Base-by-base conservation (phyloP, 345 rosid species). In the Erysimum cheiranthoides region DNA sequence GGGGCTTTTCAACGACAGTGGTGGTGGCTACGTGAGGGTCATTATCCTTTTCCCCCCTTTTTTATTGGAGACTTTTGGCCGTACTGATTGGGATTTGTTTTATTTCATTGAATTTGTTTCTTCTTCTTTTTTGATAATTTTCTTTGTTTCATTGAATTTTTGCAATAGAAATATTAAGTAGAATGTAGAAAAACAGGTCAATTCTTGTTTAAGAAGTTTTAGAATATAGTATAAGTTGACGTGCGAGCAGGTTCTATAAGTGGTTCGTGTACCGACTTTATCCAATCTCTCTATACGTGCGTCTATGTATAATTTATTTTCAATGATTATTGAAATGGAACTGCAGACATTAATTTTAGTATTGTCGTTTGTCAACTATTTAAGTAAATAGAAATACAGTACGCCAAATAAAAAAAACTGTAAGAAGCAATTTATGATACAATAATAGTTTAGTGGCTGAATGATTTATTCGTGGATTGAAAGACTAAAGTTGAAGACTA, bases 1-100 rank as follows among this genome's bases (percentile, higher is more conserved):
- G 11, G 3, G 6, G 7, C 3, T 53, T 43, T 34, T 43, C 43
- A 70, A 54, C 16, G 27, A 54, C 36, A 45, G 35, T 70, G 45
- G 75, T 76, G 62, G 80, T 77, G 43, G 70, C 71, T 77, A 77
- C 80, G 80, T 70, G 80, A 70, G 66, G 76, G 25, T 49, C 75
- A 70, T 58, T 49, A 70, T 70, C 42, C 36, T 1, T n/a, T 50
- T 17, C 11, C 13, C 5, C 14, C 5, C 27, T 4, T 43, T 76
- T 70, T 53, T 53, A 63, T 45, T 28, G 71, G 59, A 42, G 75
- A 76, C 66, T 70, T 77, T 76, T 76, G 71, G 54, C 76, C 53
- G 66, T 70, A 27, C 65, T 56, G 80, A 47, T 18, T 63, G 52
- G 61, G 71, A 70, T 77, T 70, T 70, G 80, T 45, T 52, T 52